These are phyloP conservation scores for Apiotrichum sp. DNA, from an alignment of 1,284 basidiomycete species.

Conservation along the genomic window DNA sequence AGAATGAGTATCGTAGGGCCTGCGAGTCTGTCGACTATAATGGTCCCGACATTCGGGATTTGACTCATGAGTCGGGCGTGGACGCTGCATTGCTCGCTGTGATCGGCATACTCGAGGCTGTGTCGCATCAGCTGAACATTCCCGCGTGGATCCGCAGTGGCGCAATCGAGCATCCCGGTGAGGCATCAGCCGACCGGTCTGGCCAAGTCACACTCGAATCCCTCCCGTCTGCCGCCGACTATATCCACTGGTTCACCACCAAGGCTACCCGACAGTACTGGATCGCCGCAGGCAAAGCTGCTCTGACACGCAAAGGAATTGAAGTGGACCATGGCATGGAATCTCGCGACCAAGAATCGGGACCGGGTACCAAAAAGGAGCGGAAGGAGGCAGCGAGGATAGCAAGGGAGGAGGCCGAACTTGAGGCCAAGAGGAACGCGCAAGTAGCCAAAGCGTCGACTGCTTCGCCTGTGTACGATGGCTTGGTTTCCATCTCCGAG, in stretches of 20 bases:
- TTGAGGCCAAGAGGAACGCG: no score
- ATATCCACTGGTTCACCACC: conserved; percentile 31
- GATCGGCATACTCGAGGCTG: conserved; percentile 41
- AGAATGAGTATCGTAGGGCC: conserved; percentile 15
- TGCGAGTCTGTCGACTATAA: not conserved
- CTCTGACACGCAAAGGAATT: conserved; percentile 31
- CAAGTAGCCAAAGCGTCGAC: no score
- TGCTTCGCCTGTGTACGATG: no score
- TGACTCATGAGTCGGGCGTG: conserved; percentile 13
- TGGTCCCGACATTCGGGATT: no score
- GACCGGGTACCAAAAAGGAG: no score
- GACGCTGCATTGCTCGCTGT: conserved; percentile 40
- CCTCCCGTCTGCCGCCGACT: conserved; percentile 29
- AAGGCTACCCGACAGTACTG: conserved; percentile 16
- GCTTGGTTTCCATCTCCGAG: no score
- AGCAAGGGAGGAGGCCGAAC: no score
- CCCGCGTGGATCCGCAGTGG: conserved; percentile 43
- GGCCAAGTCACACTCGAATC: conserved; percentile 15
- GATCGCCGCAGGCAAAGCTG: conserved; percentile 26
- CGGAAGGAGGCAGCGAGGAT: no score
- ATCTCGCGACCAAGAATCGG: no score
- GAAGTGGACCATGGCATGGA: conserved; percentile 20
- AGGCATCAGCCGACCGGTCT: not conserved
- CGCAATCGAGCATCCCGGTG: conserved; percentile 19
- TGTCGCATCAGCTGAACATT: conserved; percentile 32